These are phyloP conservation scores for Botrytis fabae DNA, from an alignment of 2,329 filamentous ascomycete genomes.

Conservation along the genomic window DNA sequence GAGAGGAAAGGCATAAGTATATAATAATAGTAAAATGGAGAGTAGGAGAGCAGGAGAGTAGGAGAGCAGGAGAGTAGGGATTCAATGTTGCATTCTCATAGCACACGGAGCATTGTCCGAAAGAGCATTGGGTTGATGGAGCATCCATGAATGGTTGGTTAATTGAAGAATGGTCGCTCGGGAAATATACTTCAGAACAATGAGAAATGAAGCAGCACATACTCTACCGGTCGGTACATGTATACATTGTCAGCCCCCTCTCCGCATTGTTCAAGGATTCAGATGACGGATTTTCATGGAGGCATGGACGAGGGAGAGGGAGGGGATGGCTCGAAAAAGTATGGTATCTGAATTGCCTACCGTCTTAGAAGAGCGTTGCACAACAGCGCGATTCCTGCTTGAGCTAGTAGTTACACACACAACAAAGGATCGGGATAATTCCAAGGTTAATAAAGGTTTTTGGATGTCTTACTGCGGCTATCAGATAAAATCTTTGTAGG, in stretches of 20 bases:
- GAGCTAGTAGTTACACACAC: background rate
- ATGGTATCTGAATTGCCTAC: constrained; percentile 9
- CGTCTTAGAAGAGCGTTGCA: constrained; percentile 20
- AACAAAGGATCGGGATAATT: background rate
- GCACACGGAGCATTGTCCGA: background rate
- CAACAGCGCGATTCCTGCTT: constrained; percentile 8
- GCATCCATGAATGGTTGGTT: background rate
- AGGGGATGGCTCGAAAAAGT: background rate
- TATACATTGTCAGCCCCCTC: constrained; percentile 5
- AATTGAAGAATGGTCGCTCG: constrained; percentile 3
- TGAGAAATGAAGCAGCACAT: background rate
- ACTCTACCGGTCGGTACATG: constrained; percentile 1
- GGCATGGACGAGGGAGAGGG: background rate
- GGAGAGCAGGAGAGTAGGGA: too few species aligned
- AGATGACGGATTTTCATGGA: background rate
- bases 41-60: too few species aligned
- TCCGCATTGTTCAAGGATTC: constrained; percentile 18
- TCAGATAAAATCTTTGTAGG: background rate
- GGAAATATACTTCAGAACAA: background rate
- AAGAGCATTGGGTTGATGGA: constrained; percentile 3
- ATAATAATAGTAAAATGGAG: background rate
- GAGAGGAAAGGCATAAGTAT: constrained; percentile 1
- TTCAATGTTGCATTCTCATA: background rate
- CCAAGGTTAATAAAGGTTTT: background rate
- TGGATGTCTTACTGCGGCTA: constrained; percentile 22